Conservation (phyloP, 495 filamentous ascomycete species). For the Extremus antarcticus region DNA sequence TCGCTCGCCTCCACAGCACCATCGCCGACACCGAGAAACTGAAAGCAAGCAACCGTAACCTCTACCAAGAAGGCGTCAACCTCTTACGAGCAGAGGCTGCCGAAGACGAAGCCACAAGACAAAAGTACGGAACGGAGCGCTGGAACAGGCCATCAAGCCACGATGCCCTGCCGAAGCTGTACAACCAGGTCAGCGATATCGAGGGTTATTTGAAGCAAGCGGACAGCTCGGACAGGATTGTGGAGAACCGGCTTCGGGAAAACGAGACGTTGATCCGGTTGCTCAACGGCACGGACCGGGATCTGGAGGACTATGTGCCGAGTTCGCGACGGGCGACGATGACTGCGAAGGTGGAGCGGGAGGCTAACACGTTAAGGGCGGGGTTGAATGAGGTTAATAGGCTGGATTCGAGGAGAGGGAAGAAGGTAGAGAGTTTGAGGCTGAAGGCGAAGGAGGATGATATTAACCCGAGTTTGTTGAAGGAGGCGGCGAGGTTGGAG, state of each 20-base stretch:
- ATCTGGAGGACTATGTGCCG: constrained; percentile 79
- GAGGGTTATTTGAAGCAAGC: constrained; percentile 82
- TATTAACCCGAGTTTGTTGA: constrained; percentile 69
- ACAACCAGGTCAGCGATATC: constrained; percentile 64
- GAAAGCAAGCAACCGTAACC: constrained; percentile 58
- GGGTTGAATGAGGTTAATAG: constrained; percentile 73
- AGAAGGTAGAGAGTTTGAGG: constrained; percentile 62
- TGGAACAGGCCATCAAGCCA: constrained; percentile 66
- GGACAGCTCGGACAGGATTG: constrained; percentile 67
- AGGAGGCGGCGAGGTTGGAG: constrained; percentile 75
- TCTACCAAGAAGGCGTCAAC: constrained; percentile 73
- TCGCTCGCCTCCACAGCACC: constrained; percentile 59
- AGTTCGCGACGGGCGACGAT: constrained; percentile 69
- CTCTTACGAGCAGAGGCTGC: constrained; percentile 66
- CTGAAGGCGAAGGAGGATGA: constrained; percentile 78
- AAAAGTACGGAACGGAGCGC: constrained; percentile 77
- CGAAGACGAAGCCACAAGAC: constrained; percentile 64
- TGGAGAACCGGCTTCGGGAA: constrained; percentile 65
- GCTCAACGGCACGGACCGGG: constrained; percentile 64
- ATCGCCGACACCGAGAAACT: constrained; percentile 81
- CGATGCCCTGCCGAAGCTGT: constrained; percentile 61
- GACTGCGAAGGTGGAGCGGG: constrained; percentile 66
- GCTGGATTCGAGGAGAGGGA: constrained; percentile 64
- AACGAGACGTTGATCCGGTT: constrained; percentile 64
- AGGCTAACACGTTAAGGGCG: constrained; percentile 59